Evolutionary conservation across 2,329 filamentous ascomycete genomes (phyloP).

Genomic region (Microdochium nivale): DNA sequence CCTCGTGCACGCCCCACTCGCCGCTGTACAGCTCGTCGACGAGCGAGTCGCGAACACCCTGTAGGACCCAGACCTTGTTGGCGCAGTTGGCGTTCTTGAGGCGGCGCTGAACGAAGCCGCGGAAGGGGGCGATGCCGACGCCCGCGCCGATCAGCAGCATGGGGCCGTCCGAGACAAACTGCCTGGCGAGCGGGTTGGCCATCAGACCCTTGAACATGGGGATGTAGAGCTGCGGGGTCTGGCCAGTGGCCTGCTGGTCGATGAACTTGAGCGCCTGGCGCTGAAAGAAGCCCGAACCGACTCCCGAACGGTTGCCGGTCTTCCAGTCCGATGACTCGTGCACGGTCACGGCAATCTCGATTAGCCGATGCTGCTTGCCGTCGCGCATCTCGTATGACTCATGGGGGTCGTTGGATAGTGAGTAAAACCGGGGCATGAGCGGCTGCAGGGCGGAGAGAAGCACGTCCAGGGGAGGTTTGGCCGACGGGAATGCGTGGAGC

Average conservation of each 20-base stretch:
- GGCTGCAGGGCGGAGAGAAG: constrained; percentile 74
- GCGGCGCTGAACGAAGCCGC: constrained; percentile 84
- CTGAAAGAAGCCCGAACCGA: constrained; percentile 91
- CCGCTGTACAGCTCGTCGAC: constrained; percentile 95
- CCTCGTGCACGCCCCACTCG: constrained; percentile 90
- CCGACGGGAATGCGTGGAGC: constrained; percentile 83
- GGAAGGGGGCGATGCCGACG: constrained; percentile 94
- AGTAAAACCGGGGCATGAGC: constrained; percentile 97
- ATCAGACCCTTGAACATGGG: constrained; percentile 99
- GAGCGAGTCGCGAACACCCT: constrained; percentile 56
- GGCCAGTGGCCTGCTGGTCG: constrained; percentile 51
- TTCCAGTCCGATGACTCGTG: constrained; percentile 81
- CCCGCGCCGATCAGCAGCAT: constrained; percentile 97
- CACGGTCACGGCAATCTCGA: constrained; percentile 95
- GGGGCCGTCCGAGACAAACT: constrained; percentile 88
- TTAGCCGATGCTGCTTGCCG: constrained; percentile 64
- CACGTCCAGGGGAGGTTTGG: constrained; percentile 76
- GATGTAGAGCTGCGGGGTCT: constrained; percentile 57
- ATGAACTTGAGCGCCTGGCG: constrained; percentile 69
- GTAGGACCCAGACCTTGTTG: constrained; percentile 27
- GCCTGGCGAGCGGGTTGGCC: constrained; percentile 87
- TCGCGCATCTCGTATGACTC: constrained; percentile 61
- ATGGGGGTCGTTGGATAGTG: constrained; percentile 90
- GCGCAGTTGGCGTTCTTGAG: constrained; percentile 27
- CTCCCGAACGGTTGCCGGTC: constrained; percentile 63